Base-by-base conservation (phyloP, 2,329 filamentous ascomycete genomes). In the Fusarium sp. region DNA sequence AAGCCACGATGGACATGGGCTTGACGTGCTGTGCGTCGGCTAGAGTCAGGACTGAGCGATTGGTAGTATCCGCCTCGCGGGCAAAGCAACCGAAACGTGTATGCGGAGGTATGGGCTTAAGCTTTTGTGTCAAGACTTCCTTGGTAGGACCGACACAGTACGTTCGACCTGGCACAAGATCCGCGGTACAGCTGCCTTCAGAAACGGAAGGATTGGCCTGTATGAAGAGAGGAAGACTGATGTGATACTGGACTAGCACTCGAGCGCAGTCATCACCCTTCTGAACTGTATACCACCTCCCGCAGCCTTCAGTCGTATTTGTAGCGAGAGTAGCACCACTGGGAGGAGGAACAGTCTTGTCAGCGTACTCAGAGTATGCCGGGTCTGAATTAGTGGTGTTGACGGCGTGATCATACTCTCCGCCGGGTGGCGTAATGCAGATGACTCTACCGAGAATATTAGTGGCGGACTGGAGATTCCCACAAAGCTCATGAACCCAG, bases 131-230 rank as follows among this genome's bases (percentile, higher is more conserved):
- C 1, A 61, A 13, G 11, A 28, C 38, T 13, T 62, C 56, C 18
- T 13, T 24, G 18, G 33, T 62, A 35, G 56, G 56, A 2, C 56
- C 56, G 1, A 65, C 45, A n/a, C 55, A 64, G 38, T 64, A 64
- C 0, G 62, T 64, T 13, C 26, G 44, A 1, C 62, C 62, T 38
- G 26, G 26, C 1, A 52, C 4, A 6, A 65, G 56, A 28, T 44
- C 39, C 1, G 11, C 1, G 5, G 45, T 39, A 3, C 45, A 65
- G 3, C 3, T 39, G 0, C 12, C 39, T 2, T 44, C 12, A 1
- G 62, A 65, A 13, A 65, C 33, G 5, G 62, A 52, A 9, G 62
- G 56, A 1, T 65, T 62, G 39, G 22, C 11, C 3, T 26, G 18
- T 26, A n/a, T n/a, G 2, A 65, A 65, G 5, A 65, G 38, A 9